These are phyloP conservation scores for Aechmea fasciata DNA, from an alignment of 176 grass and related monocot species.

Conservation along the genomic window DNA sequence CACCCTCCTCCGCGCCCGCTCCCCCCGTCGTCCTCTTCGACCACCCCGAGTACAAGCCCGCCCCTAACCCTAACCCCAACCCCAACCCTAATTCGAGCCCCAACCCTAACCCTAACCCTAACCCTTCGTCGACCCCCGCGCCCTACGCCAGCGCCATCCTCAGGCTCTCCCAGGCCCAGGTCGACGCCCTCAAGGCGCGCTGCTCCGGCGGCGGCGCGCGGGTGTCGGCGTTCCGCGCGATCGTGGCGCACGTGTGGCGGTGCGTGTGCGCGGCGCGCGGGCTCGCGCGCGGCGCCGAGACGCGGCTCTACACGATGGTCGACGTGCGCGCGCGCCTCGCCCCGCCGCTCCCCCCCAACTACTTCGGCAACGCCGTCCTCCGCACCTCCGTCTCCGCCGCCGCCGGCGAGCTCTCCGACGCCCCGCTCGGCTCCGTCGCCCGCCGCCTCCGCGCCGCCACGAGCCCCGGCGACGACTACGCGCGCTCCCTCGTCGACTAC, in stretches of 20 bases:
- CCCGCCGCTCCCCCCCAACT: slow-evolving; percentile 28
- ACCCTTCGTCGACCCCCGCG: neutral
- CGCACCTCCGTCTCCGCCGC: slow-evolving; percentile 18
- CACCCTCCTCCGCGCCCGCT: slow-evolving; percentile 30
- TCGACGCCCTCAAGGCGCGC: slow-evolving; percentile 16
- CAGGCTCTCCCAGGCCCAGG: slow-evolving; percentile 23
- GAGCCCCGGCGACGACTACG: slow-evolving; percentile 27
- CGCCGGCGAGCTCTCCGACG: slow-evolving; percentile 24
- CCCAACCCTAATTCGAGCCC: neutral
- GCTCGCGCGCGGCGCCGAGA: slow-evolving; percentile 17
- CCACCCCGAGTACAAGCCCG: slow-evolving; percentile 28
- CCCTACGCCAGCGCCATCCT: slow-evolving; percentile 30
- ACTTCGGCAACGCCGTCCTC: slow-evolving; percentile 48
- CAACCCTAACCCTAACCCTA: neutral
- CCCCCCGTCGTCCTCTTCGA: slow-evolving; percentile 16
- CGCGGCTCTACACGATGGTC: slow-evolving; percentile 33
- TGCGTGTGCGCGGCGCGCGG: slow-evolving; percentile 40
- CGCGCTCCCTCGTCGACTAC: slow-evolving; percentile 32
- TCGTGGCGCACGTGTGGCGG: slow-evolving; percentile 40
- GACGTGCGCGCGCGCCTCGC: slow-evolving; percentile 35
- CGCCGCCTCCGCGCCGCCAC: slow-evolving; percentile 18
- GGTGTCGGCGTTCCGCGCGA: slow-evolving; percentile 32
- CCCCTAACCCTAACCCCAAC: neutral
- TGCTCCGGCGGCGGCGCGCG: neutral
- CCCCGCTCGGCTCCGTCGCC: slow-evolving; percentile 4